These are phyloP conservation scores for Saccharomycopsis fermentans DNA, from an alignment of 805 yeast species.

Conservation along the genomic window DNA sequence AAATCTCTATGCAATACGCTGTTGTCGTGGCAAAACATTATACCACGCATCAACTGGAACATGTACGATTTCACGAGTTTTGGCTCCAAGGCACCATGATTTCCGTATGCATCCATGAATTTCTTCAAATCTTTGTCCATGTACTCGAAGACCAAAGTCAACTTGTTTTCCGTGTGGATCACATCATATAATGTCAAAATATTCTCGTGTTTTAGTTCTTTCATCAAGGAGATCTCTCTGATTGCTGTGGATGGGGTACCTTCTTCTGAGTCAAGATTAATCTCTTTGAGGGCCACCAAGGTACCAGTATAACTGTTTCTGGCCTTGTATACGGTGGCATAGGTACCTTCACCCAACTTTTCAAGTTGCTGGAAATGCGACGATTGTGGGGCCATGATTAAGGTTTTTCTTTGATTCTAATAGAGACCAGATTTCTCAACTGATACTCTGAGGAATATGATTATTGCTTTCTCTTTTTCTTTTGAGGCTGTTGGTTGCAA, in stretches of 20 bases:
- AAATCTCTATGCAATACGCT: slow-evolving; percentile 63
- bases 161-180: slow-evolving; percentile 91
- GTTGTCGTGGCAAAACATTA: slow-evolving; percentile 78
- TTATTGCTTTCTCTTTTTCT: background rate
- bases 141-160: slow-evolving; percentile 86
- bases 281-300: slow-evolving; percentile 89
- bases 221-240: slow-evolving; percentile 90
- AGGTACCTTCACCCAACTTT: slow-evolving; percentile 89
- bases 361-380: slow-evolving; percentile 37
- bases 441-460: too few relatives aligned
- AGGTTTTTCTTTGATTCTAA: background rate
- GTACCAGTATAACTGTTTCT: slow-evolving; percentile 79
- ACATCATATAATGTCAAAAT: slow-evolving; percentile 90
- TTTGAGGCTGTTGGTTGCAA: too few relatives aligned
- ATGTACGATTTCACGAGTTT: slow-evolving; percentile 78
- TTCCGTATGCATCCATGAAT: slow-evolving; percentile 85
- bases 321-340: slow-evolving; percentile 97
- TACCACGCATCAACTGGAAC: slow-evolving; percentile 88
- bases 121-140: slow-evolving; percentile 90
- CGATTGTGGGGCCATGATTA: slow-evolving; percentile 46
- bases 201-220: slow-evolving; percentile 87
- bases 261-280: slow-evolving; percentile 89
- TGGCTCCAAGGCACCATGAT: slow-evolving; percentile 62
- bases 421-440: too few relatives aligned
- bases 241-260: slow-evolving; percentile 99